These are phyloP conservation scores for Pyricularia sp. DNA, from an alignment of 2,329 filamentous ascomycete species.

Conservation along the genomic window DNA sequence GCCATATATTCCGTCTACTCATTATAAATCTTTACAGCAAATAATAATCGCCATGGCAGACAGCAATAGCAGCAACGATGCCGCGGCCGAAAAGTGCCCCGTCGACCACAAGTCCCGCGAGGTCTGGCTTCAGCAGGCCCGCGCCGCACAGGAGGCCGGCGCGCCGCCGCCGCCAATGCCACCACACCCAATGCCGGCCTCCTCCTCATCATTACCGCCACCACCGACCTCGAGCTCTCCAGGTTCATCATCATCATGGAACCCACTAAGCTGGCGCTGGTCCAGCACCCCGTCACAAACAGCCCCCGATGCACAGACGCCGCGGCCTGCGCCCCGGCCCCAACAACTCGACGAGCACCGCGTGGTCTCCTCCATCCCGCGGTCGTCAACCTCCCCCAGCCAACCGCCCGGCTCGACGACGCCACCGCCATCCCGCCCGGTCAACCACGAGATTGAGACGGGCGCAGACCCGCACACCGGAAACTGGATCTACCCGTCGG, in stretches of 20 bases:
- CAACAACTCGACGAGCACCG: slow-evolving; percentile 52
- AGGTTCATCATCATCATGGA: slow-evolving; percentile 36
- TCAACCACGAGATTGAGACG: slow-evolving; percentile 70
- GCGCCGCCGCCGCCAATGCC: slow-evolving; percentile 17
- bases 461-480: slow-evolving; percentile 60
- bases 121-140: slow-evolving; percentile 70
- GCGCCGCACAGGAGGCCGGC: slow-evolving; percentile 29
- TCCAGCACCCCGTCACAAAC: slow-evolving; percentile 11
- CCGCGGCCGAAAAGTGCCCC: slow-evolving; percentile 49
- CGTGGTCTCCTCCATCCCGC: slow-evolving; percentile 71
- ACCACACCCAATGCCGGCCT: slow-evolving; percentile 8
- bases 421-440: slow-evolving; percentile 25
- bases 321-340: slow-evolving; percentile 6
- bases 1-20: not conserved
- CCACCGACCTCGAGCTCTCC: slow-evolving; percentile 40
- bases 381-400: slow-evolving; percentile 32
- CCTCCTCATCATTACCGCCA: slow-evolving; percentile 20
- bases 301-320: slow-evolving; percentile 11
- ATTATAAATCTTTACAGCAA: not conserved
- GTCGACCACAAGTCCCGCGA: slow-evolving; percentile 86
- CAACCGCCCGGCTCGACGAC: not conserved
- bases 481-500: slow-evolving; percentile 96
- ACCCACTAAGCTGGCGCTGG: slow-evolving; percentile 4
- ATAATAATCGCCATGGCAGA: slow-evolving; percentile 14
- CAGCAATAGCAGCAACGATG: not conserved